Evolutionary conservation across 2,329 filamentous ascomycete genomes (phyloP).

Genomic region (Emmonsiellopsis sp.): DNA sequence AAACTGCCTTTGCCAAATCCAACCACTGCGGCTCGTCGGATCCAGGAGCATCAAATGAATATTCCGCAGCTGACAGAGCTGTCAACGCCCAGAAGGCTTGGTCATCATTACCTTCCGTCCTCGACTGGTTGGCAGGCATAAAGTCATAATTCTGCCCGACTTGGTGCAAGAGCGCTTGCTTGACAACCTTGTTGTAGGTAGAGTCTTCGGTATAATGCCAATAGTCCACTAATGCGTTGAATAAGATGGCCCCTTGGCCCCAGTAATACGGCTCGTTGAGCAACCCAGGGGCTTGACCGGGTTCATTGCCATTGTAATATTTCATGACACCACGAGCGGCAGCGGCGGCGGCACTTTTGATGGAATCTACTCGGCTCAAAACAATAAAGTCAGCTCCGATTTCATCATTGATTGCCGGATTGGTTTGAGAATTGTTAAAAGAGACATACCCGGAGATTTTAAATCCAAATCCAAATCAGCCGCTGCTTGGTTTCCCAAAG

Average conservation of each 20-base stretch:
- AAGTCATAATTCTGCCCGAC: conserved; percentile 29
- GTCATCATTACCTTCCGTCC: conserved; percentile 46
- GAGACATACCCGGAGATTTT: no score
- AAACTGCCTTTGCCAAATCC: conserved; percentile 61
- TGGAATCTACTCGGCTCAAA: conserved; percentile 27
- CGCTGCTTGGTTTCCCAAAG: neutral
- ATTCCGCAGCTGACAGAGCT: conserved; percentile 48
- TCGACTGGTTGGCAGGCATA: conserved; percentile 34
- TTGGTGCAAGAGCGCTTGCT: conserved; percentile 30
- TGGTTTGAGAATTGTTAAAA: no score
- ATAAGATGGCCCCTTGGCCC: conserved; percentile 39
- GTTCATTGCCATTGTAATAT: conserved; percentile 41
- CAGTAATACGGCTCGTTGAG: conserved; percentile 41
- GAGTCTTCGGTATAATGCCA: conserved; percentile 36
- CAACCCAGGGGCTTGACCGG: conserved; percentile 43
- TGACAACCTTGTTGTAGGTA: conserved; percentile 30
- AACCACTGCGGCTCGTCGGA: conserved; percentile 26
- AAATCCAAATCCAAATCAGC: neutral
- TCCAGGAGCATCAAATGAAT: conserved; percentile 36
- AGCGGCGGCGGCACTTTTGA: conserved; percentile 37
- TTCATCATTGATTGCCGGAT: no score
- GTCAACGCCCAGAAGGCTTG: conserved; percentile 51
- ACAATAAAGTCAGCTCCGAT: neutral
- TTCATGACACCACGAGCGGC: conserved; percentile 42
- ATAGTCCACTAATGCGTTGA: conserved; percentile 33